A percentile compares a stretch with the other conserved stretches of the same genome.
phyloP scores from a whole-genome alignment of 192 early-diverging fungal genomes.

The Podila verticillata region DNA sequence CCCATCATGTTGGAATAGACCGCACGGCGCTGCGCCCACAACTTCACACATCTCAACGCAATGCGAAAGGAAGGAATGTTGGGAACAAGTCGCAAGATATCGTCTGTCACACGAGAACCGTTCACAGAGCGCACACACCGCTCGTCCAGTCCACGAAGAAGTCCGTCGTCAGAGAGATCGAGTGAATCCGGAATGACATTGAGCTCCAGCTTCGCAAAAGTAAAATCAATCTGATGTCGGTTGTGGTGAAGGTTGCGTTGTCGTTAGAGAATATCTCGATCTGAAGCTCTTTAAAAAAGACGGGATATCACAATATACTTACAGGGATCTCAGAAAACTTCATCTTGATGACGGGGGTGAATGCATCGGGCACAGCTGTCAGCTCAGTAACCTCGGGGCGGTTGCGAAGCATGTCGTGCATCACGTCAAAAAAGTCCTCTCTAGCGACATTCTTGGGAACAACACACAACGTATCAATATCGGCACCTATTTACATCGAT shows the following conservation, averaged over 20 bases:
- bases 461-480: slow-evolving; percentile 99
- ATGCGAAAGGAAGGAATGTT: slow-evolving; percentile 89
- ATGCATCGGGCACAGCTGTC: slow-evolving; percentile 88
- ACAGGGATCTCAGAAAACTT: slow-evolving; percentile 90
- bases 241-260: neutral
- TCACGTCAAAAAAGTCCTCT: slow-evolving; percentile 92
- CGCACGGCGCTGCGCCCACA: slow-evolving; percentile 94
- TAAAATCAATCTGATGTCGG: slow-evolving; percentile 92
- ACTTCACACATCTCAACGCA: slow-evolving; percentile 92
- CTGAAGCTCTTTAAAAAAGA: neutral
- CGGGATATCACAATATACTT: slow-evolving; percentile 24
- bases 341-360: slow-evolving; percentile 96
- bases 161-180: slow-evolving; percentile 84
- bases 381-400: slow-evolving; percentile 88
- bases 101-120: slow-evolving; percentile 97
- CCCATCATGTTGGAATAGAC: slow-evolving; percentile 98
- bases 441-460: slow-evolving; percentile 88
- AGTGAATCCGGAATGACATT: slow-evolving; percentile 85
- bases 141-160: slow-evolving; percentile 91
- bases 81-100: slow-evolving; percentile 93
- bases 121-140: slow-evolving; percentile 89
- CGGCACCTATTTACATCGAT: slow-evolving; percentile 68
- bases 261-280: neutral
- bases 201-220: slow-evolving; percentile 83
- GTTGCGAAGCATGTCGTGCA: slow-evolving; percentile 87